These are phyloP conservation scores for Diaporthe ampelina DNA, from an alignment of 2,329 filamentous ascomycete genomes.

Conservation along the genomic window DNA sequence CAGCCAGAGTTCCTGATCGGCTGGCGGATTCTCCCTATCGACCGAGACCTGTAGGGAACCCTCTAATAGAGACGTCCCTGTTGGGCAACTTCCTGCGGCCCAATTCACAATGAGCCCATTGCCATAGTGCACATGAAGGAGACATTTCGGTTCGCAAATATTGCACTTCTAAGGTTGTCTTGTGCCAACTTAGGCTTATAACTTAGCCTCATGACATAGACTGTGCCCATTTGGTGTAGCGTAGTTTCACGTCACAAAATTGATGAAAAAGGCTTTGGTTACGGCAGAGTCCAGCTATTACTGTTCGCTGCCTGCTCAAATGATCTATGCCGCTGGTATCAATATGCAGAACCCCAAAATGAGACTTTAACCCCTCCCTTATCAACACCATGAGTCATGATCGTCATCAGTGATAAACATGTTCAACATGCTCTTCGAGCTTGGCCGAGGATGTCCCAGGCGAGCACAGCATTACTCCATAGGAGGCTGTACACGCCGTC, in stretches of 20 bases:
- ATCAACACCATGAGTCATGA: conserved; percentile 12
- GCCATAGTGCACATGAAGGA: neutral
- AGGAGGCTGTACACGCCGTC: conserved; percentile 34
- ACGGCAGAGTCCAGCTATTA: neutral
- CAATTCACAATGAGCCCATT: too few species aligned
- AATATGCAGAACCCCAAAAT: conserved; percentile 3
- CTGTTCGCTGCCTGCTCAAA: neutral
- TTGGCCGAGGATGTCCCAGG: neutral
- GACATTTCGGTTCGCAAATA: neutral
- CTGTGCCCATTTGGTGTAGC: too few species aligned
- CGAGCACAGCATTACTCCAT: neutral
- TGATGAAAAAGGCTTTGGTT: too few species aligned
- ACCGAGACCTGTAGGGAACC: too few species aligned
- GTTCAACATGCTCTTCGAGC: neutral
- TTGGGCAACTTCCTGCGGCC: too few species aligned
- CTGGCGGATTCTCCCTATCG: too few species aligned
- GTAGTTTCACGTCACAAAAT: too few species aligned
- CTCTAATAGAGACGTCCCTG: too few species aligned
- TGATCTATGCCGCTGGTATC: conserved; percentile 23
- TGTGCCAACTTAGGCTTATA: too few species aligned
- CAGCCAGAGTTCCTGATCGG: too few species aligned
- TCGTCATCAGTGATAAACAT: neutral
- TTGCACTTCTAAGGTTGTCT: too few species aligned
- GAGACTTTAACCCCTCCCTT: neutral
- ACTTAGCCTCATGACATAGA: too few species aligned